These are phyloP conservation scores for Xanthoconium purpureum DNA, from an alignment of 768 basidiomycete species.

Conservation along the genomic window DNA sequence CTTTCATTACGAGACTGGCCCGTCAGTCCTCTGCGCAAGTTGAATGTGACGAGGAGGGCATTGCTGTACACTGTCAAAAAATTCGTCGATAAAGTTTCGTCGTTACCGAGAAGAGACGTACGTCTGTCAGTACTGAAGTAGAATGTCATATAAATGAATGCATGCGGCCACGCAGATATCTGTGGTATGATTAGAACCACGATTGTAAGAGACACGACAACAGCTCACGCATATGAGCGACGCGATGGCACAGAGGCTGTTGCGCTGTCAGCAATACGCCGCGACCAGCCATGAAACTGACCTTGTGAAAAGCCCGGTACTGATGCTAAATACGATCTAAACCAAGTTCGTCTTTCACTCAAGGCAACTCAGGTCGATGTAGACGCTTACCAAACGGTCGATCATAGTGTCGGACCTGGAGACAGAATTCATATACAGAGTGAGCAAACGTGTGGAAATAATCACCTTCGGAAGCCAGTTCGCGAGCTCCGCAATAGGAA, in stretches of 20 bases:
- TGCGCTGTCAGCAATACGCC: conserved; percentile 1
- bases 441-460: neutral
- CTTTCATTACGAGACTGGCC: conserved; percentile 2
- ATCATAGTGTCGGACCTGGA: conserved; percentile 48
- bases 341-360: neutral
- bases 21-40: conserved; percentile 50
- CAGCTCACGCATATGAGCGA: conserved; percentile 48
- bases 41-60: conserved; percentile 30
- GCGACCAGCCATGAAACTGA: neutral
- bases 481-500: conserved; percentile 44
- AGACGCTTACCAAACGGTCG: conserved; percentile 37
- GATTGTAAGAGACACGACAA: neutral
- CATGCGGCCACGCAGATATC: conserved; percentile 46
- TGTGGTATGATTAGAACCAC: conserved; percentile 17
- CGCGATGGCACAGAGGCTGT: conserved; percentile 49
- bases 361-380: neutral
- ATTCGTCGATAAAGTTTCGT: neutral
- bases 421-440: neutral
- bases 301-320: conserved; percentile 36
- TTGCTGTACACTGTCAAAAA: conserved; percentile 50
- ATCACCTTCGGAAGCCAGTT: conserved; percentile 47
- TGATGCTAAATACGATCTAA: conserved; percentile 53
- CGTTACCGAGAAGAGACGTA: conserved; percentile 31
- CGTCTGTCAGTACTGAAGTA: conserved; percentile 59
- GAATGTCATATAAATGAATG: conserved; percentile 57